Evolutionary conservation across 441 rosid species (phyloP), one percentile per base, ranked within the genome.

Genomic region (Flueggea neowawraea): DNA sequence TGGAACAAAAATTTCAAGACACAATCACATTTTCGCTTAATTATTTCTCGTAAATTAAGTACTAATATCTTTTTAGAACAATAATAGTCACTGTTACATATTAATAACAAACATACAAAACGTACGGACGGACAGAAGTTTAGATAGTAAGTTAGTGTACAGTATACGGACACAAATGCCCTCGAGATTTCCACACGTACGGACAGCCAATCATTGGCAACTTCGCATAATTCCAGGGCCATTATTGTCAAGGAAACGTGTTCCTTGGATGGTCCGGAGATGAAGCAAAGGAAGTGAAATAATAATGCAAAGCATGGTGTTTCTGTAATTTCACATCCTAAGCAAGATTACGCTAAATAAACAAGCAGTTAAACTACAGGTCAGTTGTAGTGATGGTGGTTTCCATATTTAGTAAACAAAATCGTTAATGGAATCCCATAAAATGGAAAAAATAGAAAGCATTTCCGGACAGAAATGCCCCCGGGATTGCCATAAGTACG

Each of bases 381-480:
- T 36, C 9, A 36, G 7, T 2, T 22, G 28, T 22, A 22, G 28
- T 22, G 28, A 22, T 22, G 28, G 28, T 36, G 9, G 9, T 5
- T 36, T 36, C 41, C 41, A 36, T 36, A 36, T 5, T 36, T 36
- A 36, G 41, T 36, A 36, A 36, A 5, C 6, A 36, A 36, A 36
- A 5, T 36, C 41, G 41, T 36, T 36, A 36, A 36, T 5, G 7
- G 4, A 36, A 22, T 22, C 14, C 39, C 44, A 14, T 16, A 47
- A 62, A 15, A 32, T 16, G 55, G 58, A 12, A 36, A 17, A 55
- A 58, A 57, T 41, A 55, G 50, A 59, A 15, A 11, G 28, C 7
- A 45, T 50, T 16, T 31, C 63, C 61, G 63, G 78, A 78, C 82
- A 65, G 54, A 53, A 76, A 68, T 82, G 72, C 82, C 84, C 81